These are phyloP conservation scores for Chlamydomonas schloesseri DNA, from an alignment of 139 green algal genomes.

Conservation along the genomic window DNA sequence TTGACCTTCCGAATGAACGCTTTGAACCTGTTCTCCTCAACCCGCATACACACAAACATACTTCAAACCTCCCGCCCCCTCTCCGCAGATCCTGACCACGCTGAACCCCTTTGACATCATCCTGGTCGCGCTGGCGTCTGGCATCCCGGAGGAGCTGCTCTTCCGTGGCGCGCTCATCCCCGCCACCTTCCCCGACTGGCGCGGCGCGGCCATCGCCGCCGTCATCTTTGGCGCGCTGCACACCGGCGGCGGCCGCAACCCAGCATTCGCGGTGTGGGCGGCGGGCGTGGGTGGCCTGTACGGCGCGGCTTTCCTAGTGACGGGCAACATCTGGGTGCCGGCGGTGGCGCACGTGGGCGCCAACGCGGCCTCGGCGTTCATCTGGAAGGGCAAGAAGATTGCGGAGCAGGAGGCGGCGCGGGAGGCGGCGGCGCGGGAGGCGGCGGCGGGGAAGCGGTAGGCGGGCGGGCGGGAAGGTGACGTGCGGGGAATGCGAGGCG, in stretches of 20 bases:
- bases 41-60: too few relatives aligned
- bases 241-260: conserved; percentile 81
- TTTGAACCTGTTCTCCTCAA: too few relatives aligned
- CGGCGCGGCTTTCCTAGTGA: conserved; percentile 73
- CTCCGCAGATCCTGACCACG: conserved; percentile 67
- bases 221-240: conserved; percentile 84
- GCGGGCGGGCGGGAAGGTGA: too few relatives aligned
- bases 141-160: conserved; percentile 81
- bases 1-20: too few relatives aligned
- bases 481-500: too few relatives aligned
- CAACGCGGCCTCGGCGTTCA: conserved; percentile 77
- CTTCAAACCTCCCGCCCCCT: too few relatives aligned
- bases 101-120: conserved; percentile 71
- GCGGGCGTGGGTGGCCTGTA: conserved; percentile 76
- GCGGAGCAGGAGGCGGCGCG: too few relatives aligned
- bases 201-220: conserved; percentile 76
- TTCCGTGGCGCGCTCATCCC: conserved; percentile 87
- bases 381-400: conserved; percentile 61
- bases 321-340: conserved; percentile 76
- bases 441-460: too few relatives aligned
- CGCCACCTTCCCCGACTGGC: conserved; percentile 77
- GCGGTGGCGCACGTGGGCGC: conserved; percentile 72
- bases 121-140: conserved; percentile 68
- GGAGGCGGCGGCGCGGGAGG: too few relatives aligned
- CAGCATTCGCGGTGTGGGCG: conserved; percentile 84